Base-by-base conservation (phyloP, 176 grass and related monocot genomes). In the Zoysia japonica region DNA sequence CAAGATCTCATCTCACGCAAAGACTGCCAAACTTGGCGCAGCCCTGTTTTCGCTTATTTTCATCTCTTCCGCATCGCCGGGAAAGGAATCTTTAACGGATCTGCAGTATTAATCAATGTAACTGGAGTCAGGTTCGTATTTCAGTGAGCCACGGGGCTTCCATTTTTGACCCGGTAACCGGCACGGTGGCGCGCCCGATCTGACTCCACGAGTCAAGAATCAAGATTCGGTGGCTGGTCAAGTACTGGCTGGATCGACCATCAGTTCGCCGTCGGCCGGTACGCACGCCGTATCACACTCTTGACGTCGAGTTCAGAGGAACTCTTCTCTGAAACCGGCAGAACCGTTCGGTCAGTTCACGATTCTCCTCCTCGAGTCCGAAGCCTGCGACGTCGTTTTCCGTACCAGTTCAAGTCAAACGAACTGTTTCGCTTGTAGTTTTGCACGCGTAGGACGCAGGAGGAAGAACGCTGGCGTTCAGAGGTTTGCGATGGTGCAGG, bases 1-100 rank as follows among this genome's bases (percentile, higher is more conserved):
- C 20, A 38, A 39, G 37, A 37, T 85, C 39, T 47, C 56, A 37
- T 85, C 39, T 47, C 56, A 78, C n/a, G 73, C 74, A 75, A 83
- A 83, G 70, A 75, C 47, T 46, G 70, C 49, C 61, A 66, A 75
- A 66, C 47, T 46, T 9, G 37, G 2, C 16, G 14, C 13, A 11
- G 16, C 46, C 8, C 1, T 57, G 7, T 11, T 7, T 5, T 47
- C 4, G 43, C 1, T 6, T 17, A 38, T 55, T 14, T 7, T 70
- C 13, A 2, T 35, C n/a, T 3, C 14, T 38, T 35, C 39, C 68
- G 9, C 44, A 17, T 68, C 49, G 4, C 16, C 51, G 7, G 1
- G 46, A 57, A 17, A 28, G 13, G 41, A 42, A 41, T 2, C 2
- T 51, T 10, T 51, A 12, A 53, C 9, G 13, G 64, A 4, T 67